Evolutionary conservation across 805 yeast genomes (phyloP), one percentile per base, ranked within the genome.

Genomic region (Kuraishia hungarica): DNA sequence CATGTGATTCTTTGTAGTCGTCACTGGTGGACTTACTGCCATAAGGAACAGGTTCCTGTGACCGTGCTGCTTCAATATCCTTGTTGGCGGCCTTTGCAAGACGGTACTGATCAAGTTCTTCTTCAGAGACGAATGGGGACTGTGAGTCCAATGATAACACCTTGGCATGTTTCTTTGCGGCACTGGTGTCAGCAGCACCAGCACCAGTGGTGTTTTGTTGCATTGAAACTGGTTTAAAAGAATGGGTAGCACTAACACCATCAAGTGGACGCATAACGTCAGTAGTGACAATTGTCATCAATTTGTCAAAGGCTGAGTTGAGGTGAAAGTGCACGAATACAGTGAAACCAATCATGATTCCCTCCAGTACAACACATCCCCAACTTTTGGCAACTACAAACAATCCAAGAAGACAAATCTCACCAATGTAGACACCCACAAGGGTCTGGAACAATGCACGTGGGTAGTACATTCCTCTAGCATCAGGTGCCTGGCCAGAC

Each of bases 361-460:
- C 84, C 67, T 87, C 89, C 54, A 93, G 71, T 2, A 85, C 88
- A 59, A 91, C 78, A 43, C 97, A 96, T 50, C 97, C 98, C 97
- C 97, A 93, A 48, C 96, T 87, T 75, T 89, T 89, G 58, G 96
- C 91, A 55, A 93, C 96, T 19, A 82, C 88, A 67, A 90, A 92
- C 55, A 94, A 70, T 55, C 97, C 97, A 54, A 94, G 67, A 59
- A 94, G 63, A 74, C 97, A 89, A 22, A 91, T 71, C 70, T 93
- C 92, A 47, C 96, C 96, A 50, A 93, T 68, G 68, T 93, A 93
- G 50, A 94, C 69, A 56, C 99, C 99, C 46, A 85, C 84, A 67
- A 93, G 78, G 0, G 96, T 86, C 72, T 93, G 97, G 74, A 83
- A 87, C 53, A 93, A 69, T 1, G 97, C 97, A 58, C 89, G 81